Percentiles rank a stretch among this genome's conserved stretches.
These are phyloP conservation scores for Penicillium sp. DNA, from an alignment of 2,329 filamentous ascomycete genomes.

Conservation along the genomic window DNA sequence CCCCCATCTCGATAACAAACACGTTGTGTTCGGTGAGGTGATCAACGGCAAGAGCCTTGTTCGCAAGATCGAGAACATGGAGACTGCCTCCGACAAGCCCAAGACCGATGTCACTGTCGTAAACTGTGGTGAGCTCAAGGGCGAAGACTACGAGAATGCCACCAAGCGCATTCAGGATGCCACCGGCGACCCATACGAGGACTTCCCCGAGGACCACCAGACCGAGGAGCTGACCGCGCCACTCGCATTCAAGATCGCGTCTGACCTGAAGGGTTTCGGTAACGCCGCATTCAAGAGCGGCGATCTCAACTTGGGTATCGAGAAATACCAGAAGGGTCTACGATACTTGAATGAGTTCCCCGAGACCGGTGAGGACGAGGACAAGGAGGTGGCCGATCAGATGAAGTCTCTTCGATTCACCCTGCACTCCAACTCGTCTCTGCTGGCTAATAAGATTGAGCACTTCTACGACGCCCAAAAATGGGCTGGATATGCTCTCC, in stretches of 20 bases:
- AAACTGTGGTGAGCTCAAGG: conserved; percentile 83
- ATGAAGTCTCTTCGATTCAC: conserved; percentile 76
- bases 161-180: conserved; percentile 70
- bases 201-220: conserved; percentile 83
- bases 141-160: conserved; percentile 65
- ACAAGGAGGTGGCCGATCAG: conserved; percentile 64
- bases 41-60: conserved; percentile 89
- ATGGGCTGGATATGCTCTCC: conserved; percentile 71
- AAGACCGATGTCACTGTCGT: conserved; percentile 68
- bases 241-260: conserved; percentile 74
- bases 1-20: conserved; percentile 91
- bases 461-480: conserved; percentile 68
- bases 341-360: conserved; percentile 87
- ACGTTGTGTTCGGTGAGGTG: conserved; percentile 96
- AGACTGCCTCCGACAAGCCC: conserved; percentile 77
- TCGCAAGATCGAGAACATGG: conserved; percentile 82
- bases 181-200: conserved; percentile 89
- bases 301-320: conserved; percentile 68
- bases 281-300: conserved; percentile 87
- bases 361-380: conserved; percentile 66
- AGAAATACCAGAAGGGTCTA: conserved; percentile 92
- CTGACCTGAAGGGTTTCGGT: conserved; percentile 85
- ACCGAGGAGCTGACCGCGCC: conserved; percentile 63
- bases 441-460: conserved; percentile 79
- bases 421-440: conserved; percentile 83